Base-by-base conservation (phyloP, 1,284 basidiomycete genomes). In the Cutaneotrichosporon sp. region DNA sequence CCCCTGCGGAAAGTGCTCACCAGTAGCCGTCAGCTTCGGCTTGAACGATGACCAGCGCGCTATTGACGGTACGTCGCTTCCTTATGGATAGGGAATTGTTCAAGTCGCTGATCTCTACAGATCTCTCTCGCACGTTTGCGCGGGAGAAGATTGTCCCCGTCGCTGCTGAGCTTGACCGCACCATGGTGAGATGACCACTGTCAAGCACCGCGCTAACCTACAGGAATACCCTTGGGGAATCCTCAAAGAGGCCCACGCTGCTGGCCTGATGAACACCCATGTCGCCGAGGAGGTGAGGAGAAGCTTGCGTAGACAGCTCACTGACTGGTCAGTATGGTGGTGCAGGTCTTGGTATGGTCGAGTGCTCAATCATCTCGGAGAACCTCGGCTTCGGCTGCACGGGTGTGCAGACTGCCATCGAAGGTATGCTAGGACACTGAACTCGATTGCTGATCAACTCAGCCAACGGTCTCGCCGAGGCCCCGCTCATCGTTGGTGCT, bases 351-450 rank as follows among this genome's bases (percentile, higher is more conserved):
- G 80, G 82, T 5, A 73, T 85, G 22, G 63, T 84, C 31, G 82
- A 83, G 56, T 83, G 82, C 53, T 80, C 83, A 9, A 70, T 85
- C 32, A 83, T 83, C 34, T 83, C 82, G 2, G 79, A 81, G 65
- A 70, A 75, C 53, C 75, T 86, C 22, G 83, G 84, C 1, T 85
- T 76, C 65, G 84, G 84, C 2, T 85, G 84, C 71, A 81, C 84
- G 0, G 84, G 84, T 36, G 82, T 85, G 18, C 83, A 84, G 62
- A 85, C 84, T 1, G 80, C 79, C 2, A 80, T 80, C 67, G 79
- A 80, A 65, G 78, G 78, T 79, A 49, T 51, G 72, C 56, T 21
- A 5, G 18, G 31, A 22, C 36, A n/a, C 14, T 10, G n/a, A 38
- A n/a, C 11, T 38, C 5, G 34, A 16, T 50, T 18, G 51, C 55